Evolutionary conservation across 2,329 filamentous ascomycete genomes (phyloP), one percentile per base, ranked within the genome.

Genomic region (Exophiala phaeomuriformis): DNA sequence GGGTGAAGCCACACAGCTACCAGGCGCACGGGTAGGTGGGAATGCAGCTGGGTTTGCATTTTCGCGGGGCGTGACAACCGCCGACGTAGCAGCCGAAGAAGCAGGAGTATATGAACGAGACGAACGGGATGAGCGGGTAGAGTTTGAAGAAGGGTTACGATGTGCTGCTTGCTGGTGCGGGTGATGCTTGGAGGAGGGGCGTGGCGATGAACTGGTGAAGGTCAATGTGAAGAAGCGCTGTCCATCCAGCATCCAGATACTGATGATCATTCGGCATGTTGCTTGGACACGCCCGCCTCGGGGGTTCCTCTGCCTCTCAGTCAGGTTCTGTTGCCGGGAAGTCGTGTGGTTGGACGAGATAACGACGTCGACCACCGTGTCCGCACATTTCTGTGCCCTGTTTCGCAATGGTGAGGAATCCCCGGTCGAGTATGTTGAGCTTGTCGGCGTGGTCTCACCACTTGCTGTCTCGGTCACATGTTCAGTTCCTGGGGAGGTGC

Each of bases 181-280:
- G 10, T 53, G 47, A 12, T 4, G 19, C 66, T 71, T 2, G 69
- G 65, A 37, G 67, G 71, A 12, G 70, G 71, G 9, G 74, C 61
- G 80, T 77, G 56, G 77, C 5, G 45, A 10, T 3, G 52, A 40
- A 36, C 55, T 82, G 7, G 85, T 90, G 56, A 90, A 90, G 0
- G 85, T 88, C 53, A 90, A 71, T 1, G 84, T 89, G 64, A 83
- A 90, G 67, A 84, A 89, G 6, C 77, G 80, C 60, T 83, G 78
- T 19, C 77, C 75, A 40, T 86, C 80, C 37, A 85, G 79, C n/a
- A 79, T 74, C 83, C 85, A 90, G 4, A 87, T 79, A 0, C 83
- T 86, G 27, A 90, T 80, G 44, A 89, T 87, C 83, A 90, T 87
- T 59, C 84, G 85, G 27, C 86, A 83, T 58, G 80, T 80, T 0